phyloP scores from a whole-genome alignment of 768 basidiomycete species.

The Suillus americanus region DNA sequence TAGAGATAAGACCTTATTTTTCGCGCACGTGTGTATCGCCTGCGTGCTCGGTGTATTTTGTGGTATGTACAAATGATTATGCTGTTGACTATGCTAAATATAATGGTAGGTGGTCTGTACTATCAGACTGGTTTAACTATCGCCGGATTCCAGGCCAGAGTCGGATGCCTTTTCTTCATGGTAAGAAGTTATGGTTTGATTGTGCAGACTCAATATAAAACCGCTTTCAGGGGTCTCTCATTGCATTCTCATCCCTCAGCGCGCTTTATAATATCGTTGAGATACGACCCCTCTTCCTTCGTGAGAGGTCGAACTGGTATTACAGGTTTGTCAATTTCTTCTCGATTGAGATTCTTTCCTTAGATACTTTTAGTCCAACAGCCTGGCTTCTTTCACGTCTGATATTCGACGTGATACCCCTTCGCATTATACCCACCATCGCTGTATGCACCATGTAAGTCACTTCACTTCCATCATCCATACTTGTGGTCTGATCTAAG shows the following conservation, averaged over 20 bases:
- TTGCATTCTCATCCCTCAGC: constrained; percentile 89
- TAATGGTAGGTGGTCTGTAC: constrained; percentile 71
- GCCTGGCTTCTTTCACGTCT: constrained; percentile 90
- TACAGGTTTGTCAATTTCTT: constrained; percentile 58
- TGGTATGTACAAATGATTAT: constrained; percentile 42
- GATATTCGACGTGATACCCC: constrained; percentile 85
- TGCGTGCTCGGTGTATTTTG: constrained; percentile 83
- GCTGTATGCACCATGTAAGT: constrained; percentile 81
- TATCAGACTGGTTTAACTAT: constrained; percentile 78
- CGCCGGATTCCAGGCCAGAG: constrained; percentile 89
- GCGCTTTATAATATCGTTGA: constrained; percentile 88
- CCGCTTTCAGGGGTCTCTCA: constrained; percentile 68
- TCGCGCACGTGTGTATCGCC: constrained; percentile 74
- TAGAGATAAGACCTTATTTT: constrained; percentile 80
- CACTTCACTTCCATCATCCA: background rate
- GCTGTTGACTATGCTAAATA: background rate
- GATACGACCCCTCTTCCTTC: constrained; percentile 81
- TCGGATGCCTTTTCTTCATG: constrained; percentile 95
- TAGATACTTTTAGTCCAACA: constrained; percentile 56
- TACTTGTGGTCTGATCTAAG: constrained; percentile 8
- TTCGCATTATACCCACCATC: constrained; percentile 87
- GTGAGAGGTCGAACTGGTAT: constrained; percentile 83
- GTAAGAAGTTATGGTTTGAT: constrained; percentile 34
- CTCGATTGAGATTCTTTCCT: background rate
- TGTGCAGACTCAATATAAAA: constrained; percentile 10